These are phyloP conservation scores for Polygonum aviculare DNA, from an alignment of 148 eudicot species.

Conservation along the genomic window DNA sequence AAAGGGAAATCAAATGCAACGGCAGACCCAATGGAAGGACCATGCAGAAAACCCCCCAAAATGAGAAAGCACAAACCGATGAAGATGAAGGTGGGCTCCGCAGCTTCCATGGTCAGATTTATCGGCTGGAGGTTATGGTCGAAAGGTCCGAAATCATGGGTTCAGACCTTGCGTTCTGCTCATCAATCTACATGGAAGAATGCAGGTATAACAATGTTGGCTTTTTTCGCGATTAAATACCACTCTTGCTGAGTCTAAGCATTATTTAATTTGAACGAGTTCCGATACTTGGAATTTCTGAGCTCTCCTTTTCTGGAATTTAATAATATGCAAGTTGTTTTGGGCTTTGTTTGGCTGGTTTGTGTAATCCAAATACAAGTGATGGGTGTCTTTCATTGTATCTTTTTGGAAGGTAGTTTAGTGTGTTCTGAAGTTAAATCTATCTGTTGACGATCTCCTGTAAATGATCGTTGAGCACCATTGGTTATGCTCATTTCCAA, in stretches of 20 bases:
- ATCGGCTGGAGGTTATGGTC: not conserved
- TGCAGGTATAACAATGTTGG: not conserved
- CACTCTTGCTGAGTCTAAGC: not conserved
- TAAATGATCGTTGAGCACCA: not conserved
- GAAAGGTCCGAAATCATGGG: not conserved
- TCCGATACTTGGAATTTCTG: not conserved
- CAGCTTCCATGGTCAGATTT: not conserved
- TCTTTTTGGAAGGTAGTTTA: too few relatives aligned
- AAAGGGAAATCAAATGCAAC: not conserved
- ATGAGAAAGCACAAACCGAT: not conserved
- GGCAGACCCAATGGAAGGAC: not conserved
- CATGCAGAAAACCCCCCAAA: not conserved
- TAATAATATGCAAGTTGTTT: not conserved
- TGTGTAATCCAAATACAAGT: not conserved
- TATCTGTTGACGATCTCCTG: not conserved
- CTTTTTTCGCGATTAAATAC: not conserved
- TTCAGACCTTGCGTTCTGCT: not conserved
- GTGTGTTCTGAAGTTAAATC: too few relatives aligned
- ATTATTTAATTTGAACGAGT: not conserved
- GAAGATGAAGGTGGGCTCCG: not conserved
- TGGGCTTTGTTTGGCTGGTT: not conserved
- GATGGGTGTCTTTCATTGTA: not conserved
- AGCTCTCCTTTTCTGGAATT: not conserved
- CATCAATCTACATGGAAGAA: constrained; percentile 4
- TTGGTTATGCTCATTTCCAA: not conserved